These are phyloP conservation scores for Komagataea norvegica DNA, from an alignment of 1,139 yeast species.

Conservation along the genomic window DNA sequence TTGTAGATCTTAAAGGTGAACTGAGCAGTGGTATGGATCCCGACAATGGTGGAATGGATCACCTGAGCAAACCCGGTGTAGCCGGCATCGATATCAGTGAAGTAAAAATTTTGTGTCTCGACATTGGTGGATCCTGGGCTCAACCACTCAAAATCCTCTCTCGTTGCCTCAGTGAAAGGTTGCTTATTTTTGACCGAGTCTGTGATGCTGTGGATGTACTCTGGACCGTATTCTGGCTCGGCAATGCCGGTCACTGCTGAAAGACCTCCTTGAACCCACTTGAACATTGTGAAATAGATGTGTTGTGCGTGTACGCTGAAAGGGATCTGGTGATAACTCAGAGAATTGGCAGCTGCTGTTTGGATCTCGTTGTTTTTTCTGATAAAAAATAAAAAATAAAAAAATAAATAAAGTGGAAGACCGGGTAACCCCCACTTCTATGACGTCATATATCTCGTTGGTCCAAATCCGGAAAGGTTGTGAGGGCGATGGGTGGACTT, in stretches of 20 bases:
- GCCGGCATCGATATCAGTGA: conserved; percentile 57
- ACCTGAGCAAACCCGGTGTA: conserved; percentile 87
- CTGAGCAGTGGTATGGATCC: conserved; percentile 88
- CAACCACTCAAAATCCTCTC: conserved; percentile 69
- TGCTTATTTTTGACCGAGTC: conserved; percentile 51
- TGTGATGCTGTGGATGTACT: conserved; percentile 82
- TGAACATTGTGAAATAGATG: conserved; percentile 44
- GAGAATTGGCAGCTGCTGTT: no score
- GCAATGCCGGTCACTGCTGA: conserved; percentile 96
- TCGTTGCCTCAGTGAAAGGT: conserved; percentile 50
- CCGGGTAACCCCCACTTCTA: no score
- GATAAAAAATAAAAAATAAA: no score
- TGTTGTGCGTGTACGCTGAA: not conserved
- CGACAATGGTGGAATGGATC: conserved; percentile 88
- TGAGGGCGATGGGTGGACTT: no score
- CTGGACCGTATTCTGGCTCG: conserved; percentile 94
- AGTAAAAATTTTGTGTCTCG: conserved; percentile 91
- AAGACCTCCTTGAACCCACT: conserved; percentile 82
- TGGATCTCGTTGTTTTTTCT: no score
- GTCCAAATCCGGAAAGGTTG: no score
- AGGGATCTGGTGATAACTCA: no score
- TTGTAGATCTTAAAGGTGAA: conserved; percentile 82
- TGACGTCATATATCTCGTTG: no score
- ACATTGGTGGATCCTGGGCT: conserved; percentile 81
- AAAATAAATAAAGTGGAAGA: no score